phyloP scores from a whole-genome alignment of 768 basidiomycete species.

The Pilatotrama ljubarskyi region DNA sequence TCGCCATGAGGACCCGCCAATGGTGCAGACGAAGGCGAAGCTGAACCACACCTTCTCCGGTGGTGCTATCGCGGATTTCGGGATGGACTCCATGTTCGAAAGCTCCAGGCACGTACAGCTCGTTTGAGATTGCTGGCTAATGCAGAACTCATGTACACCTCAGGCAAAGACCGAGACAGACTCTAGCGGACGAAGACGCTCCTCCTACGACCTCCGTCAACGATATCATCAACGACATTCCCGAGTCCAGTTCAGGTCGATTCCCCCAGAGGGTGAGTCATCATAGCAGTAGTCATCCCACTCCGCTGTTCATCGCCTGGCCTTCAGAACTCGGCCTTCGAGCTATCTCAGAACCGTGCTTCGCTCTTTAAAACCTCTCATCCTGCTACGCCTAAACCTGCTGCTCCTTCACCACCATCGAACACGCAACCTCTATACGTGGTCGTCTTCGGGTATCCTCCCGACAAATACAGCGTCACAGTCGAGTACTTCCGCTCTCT shows the following conservation, averaged over 20 bases:
- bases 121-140: not conserved
- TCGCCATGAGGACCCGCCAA: conserved; percentile 69
- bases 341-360: conserved; percentile 39
- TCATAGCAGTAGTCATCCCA: not conserved
- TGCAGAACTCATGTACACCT: not conserved
- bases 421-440: conserved; percentile 55
- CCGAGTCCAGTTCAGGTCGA: conserved; percentile 41
- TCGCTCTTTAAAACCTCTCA: conserved; percentile 28
- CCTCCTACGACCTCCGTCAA: conserved; percentile 75
- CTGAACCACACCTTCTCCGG: conserved; percentile 69
- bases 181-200: conserved; percentile 74
- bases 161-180: conserved; percentile 54
- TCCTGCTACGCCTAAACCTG: conserved; percentile 23
- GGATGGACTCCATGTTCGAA: conserved; percentile 85
- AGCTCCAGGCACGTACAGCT: conserved; percentile 51
- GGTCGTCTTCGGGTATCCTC: conserved; percentile 87
- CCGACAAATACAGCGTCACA: conserved; percentile 70
- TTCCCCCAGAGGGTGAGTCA: conserved; percentile 47
- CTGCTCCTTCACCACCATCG: conserved; percentile 24
- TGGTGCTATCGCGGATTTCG: conserved; percentile 69
- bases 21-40: conserved; percentile 80
- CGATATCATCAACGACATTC: conserved; percentile 66
- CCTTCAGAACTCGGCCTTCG: conserved; percentile 41
- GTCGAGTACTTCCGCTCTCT: conserved; percentile 76
- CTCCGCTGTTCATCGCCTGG: not conserved